Base-by-base conservation (phyloP, 2,329 filamentous ascomycete genomes). In the Penicillium sp. region DNA sequence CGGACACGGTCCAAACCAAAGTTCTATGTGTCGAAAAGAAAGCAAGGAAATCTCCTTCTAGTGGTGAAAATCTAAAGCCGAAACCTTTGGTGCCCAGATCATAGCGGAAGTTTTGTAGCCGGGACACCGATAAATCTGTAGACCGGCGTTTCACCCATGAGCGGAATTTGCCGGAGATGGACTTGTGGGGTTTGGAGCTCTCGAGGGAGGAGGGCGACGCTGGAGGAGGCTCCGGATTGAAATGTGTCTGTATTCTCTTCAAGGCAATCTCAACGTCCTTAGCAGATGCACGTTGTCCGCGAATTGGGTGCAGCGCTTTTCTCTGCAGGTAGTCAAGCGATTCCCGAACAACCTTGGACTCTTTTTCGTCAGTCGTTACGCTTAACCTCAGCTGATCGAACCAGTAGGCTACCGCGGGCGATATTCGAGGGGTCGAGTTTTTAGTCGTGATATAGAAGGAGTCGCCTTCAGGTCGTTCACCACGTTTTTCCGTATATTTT, bases 311-410 rank as follows among this genome's bases (percentile, higher is more conserved):
- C 11, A 76, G 61, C 3, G 72, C 70, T 7, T 49, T 54, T 3
- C 69, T 54, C 53, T 75, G 71, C 8, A 77, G 59, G 56, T 69
- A 72, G 2, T 67, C 61, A 6, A 76, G 64, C 19, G 73, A 73
- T 26, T 61, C 62, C 7, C 63, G 56, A 11, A 75, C 61, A 0
- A 70, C 68, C 7, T 67, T 53, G 9, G 58, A 66, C 60, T 76
- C 73, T 13, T 17, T 46, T 6, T 58, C 49, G 30, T 49, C 35
- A 7, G 46, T 44, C 2, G n/a, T 3, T n/a, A n/a, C n/a, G 38
- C 29, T 46, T 30, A 21, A 11, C 17, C 50, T 66, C 7, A 70
- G 44, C 19, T 51, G n/a, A 8, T 60, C 56, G 41, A 68, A 68
- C 62, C 64, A 68, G 7, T 46, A 49, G 5, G 19, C 58, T 21